Evolutionary conservation across 768 basidiomycete species (phyloP).

Genomic region (Clathrus columnatus): DNA sequence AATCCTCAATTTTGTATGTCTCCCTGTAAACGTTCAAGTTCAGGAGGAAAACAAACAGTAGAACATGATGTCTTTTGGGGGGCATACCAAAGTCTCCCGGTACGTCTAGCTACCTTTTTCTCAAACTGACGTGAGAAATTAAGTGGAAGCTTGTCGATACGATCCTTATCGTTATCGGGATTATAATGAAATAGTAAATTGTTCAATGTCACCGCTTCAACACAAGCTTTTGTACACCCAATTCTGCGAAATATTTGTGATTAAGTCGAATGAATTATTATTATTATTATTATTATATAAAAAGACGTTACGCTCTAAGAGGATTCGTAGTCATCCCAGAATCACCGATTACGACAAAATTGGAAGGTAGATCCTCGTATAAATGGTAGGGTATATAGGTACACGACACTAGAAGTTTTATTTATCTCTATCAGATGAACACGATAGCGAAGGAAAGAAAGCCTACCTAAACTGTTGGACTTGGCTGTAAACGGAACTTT

Average conservation of each 20-base stretch:
- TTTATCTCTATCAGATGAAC: too few species aligned
- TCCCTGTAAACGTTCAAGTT: too few species aligned
- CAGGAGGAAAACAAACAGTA: not conserved
- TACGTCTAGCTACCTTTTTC: too few species aligned
- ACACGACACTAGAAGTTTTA: slow-evolving; percentile 13
- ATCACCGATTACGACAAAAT: slow-evolving; percentile 19
- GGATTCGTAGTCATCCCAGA: slow-evolving; percentile 17
- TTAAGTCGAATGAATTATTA: too few species aligned
- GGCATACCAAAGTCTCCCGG: too few species aligned
- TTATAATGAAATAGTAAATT: not conserved
- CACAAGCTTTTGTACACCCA: slow-evolving; percentile 15
- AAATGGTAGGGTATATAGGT: slow-evolving; percentile 15
- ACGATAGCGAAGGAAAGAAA: too few species aligned
- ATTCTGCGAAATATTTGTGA: slow-evolving; percentile 2
- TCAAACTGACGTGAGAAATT: too few species aligned
- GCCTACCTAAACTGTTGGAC: too few species aligned
- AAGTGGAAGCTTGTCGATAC: not conserved
- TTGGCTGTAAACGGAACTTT: not conserved
- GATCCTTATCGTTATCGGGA: not conserved
- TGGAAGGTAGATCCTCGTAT: slow-evolving; percentile 14
- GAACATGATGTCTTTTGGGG: too few species aligned
- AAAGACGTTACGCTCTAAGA: slow-evolving; percentile 11
- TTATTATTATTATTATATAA: not conserved
- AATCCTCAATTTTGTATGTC: slow-evolving; percentile 8
- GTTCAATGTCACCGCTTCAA: slow-evolving; percentile 14